Evolutionary conservation across 306 rosid genomes (phyloP), one percentile per base, ranked within the genome.

Genomic region (Astragalus membranaceus): DNA sequence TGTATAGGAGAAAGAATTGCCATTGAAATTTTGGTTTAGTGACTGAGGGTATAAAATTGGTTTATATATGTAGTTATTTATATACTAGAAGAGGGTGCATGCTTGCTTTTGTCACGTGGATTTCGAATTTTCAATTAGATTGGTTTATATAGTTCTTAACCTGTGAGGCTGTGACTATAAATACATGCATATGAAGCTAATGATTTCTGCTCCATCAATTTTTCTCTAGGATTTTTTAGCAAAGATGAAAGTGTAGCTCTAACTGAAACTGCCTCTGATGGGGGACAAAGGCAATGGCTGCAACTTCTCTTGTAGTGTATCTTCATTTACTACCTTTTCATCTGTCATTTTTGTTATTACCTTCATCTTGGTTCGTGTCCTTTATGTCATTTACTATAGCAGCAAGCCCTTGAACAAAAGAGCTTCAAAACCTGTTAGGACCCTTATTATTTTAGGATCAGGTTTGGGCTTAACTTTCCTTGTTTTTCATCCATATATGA

Each of bases 371-470:
- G 52, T 79, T 73, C 76, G 84, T 20, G 32, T 79, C 64, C 76
- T 85, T 48, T 69, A 79, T 69, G 82, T 79, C 73, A 48, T 79
- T 13, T 73, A 58, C 16, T 36, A 74, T 72, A 71, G 80, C 54
- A 39, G 74, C 64, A 64, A 39, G 41, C 74, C 82, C 51, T 41
- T 69, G 39, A 44, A 55, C 16, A 69, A 56, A 73, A 76, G 83
- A 63, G 72, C 76, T 58, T 35, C 44, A 44, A 71, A 76, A 59
- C 80, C 84, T 76, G 67, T 73, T 42, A 51, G 80, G 55, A 79
- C 85, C 48, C 85, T 84, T 14, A 70, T 84, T 65, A 74, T 84
- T 70, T 78, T 84, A 69, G 88, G 88, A 77, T 84, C 88, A 80
- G 85, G 88, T 84, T 79, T 64, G 85, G 23, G 54, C 75, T 30